Conservation (phyloP, 1,284 basidiomycete genomes). For the Rhodotorula sp. region DNA sequence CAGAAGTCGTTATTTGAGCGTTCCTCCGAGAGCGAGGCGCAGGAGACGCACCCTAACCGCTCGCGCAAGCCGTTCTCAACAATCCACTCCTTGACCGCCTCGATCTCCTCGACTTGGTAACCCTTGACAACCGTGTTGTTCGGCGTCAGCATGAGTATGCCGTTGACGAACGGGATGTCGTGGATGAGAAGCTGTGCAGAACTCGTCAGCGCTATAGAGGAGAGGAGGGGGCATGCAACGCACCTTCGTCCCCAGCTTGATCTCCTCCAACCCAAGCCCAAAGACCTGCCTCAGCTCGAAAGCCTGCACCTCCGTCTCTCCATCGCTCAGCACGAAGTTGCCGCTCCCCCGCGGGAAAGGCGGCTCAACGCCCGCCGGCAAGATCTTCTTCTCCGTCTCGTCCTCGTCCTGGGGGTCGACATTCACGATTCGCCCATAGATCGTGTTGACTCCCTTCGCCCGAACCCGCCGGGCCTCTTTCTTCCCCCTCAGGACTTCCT, state of each 20-base stretch:
- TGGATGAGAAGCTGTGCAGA: conserved; percentile 28
- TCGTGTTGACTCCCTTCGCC: not conserved
- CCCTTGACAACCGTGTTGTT: conserved; percentile 39
- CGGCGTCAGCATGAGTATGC: conserved; percentile 34
- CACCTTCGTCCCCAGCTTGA: conserved; percentile 39
- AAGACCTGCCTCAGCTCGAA: conserved; percentile 32
- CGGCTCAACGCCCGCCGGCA: conserved; percentile 3
- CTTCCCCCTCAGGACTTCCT: conserved; percentile 27
- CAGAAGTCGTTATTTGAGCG: not conserved
- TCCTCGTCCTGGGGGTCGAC: conserved; percentile 15
- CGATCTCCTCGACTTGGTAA: conserved; percentile 35
- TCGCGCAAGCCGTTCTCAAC: conserved; percentile 29
- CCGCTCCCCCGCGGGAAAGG: conserved; percentile 32
- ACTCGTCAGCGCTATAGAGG: not conserved
- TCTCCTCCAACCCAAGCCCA: conserved; percentile 28
- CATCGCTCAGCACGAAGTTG: conserved; percentile 33
- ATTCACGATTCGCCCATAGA: conserved; percentile 12
- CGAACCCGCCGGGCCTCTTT: conserved; percentile 4
- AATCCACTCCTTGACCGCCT: conserved; percentile 17
- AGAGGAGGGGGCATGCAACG: not conserved
- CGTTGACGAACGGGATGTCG: conserved; percentile 28
- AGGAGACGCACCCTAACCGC: conserved; percentile 21
- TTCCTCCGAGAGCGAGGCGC: fast-evolving
- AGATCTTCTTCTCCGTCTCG: conserved; percentile 21
- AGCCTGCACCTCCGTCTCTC: conserved; percentile 15